A percentile compares a stretch with the other conserved stretches of the same genome.
phyloP scores from a whole-genome alignment of 2,329 filamentous ascomycete genomes.

The Atkinsonella hypoxylon region DNA sequence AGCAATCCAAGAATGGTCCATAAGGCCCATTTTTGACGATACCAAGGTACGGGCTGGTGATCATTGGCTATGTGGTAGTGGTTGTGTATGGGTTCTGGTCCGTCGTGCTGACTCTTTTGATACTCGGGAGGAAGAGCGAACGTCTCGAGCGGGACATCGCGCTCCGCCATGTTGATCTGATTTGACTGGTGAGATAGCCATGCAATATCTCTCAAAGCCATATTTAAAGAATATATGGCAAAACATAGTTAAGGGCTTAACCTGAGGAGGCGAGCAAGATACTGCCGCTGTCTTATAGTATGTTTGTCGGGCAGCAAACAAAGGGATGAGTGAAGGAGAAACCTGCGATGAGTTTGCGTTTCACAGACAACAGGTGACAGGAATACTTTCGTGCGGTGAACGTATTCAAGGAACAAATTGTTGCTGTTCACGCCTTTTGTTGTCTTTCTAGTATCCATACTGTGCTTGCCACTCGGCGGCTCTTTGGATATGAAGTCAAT shows the following conservation, averaged over 20 bases:
- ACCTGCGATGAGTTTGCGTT: constrained; percentile 3
- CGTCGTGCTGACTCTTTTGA: not conserved
- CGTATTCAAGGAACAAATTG: not conserved
- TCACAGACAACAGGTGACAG: not conserved
- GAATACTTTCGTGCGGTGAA: not conserved
- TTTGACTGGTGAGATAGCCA: not conserved
- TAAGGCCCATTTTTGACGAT: constrained; percentile 8
- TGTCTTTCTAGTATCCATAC: not conserved
- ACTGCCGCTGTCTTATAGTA: not conserved
- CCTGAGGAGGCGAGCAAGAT: not conserved
- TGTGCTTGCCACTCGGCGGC: not conserved
- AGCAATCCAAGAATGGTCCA: constrained; percentile 5
- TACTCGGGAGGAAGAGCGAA: constrained; percentile 3
- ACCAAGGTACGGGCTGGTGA: constrained; percentile 6
- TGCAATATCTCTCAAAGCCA: constrained; percentile 1
- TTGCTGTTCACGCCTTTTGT: no score
- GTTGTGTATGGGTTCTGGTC: constrained; percentile 8
- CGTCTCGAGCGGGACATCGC: not conserved
- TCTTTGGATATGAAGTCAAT: not conserved
- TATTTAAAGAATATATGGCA: not conserved
- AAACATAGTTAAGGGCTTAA: not conserved
- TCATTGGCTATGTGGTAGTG: constrained; percentile 9
- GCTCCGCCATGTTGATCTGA: not conserved
- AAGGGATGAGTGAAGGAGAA: not conserved
- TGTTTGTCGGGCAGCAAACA: constrained; percentile 1